phyloP scores from a whole-genome alignment of 805 yeast species.

The Ogataea corticis region DNA sequence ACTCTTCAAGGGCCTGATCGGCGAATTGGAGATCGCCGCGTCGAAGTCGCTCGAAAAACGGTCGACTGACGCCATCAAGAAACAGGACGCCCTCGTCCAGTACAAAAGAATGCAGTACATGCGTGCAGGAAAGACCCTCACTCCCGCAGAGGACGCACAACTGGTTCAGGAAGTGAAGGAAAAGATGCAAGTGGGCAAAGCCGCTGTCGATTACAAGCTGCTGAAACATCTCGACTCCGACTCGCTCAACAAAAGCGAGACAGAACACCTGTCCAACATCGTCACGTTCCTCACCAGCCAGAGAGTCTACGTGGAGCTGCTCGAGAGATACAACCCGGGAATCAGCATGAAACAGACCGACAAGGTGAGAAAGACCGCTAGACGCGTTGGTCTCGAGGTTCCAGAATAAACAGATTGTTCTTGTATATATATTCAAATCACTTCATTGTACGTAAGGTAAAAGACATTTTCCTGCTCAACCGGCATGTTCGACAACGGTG shows the following conservation, averaged over 20 bases:
- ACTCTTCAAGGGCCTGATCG: slow-evolving; percentile 33
- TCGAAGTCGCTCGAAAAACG: slow-evolving; percentile 39
- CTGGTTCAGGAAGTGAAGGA: slow-evolving; percentile 38
- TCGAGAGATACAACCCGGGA: slow-evolving; percentile 88
- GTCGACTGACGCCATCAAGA: slow-evolving; percentile 41
- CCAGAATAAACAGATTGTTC: slow-evolving; percentile 40
- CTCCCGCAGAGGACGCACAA: slow-evolving; percentile 34
- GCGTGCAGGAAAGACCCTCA: slow-evolving; percentile 37
- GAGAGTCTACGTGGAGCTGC: slow-evolving; percentile 70
- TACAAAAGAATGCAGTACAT: slow-evolving; percentile 50
- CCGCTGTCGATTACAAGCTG: slow-evolving; percentile 28
- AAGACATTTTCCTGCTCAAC: slow-evolving; percentile 41
- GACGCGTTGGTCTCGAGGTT: slow-evolving; percentile 80
- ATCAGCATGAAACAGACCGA: slow-evolving; percentile 75
- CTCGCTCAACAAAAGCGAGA: slow-evolving; percentile 22
- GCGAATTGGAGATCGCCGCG: slow-evolving; percentile 42
- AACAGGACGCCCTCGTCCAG: slow-evolving; percentile 45
- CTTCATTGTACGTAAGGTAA: not conserved
- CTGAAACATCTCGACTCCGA: slow-evolving; percentile 31
- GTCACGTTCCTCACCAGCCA: slow-evolving; percentile 67
- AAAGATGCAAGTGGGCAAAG: slow-evolving; percentile 29
- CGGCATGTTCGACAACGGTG: slow-evolving; percentile 80
- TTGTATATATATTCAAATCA: not conserved
- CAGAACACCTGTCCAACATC: slow-evolving; percentile 56
- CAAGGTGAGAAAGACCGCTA: slow-evolving; percentile 76